These are phyloP conservation scores for Syncephalis fuscata DNA, from an alignment of 371 early-diverging fungal species.

Conservation along the genomic window DNA sequence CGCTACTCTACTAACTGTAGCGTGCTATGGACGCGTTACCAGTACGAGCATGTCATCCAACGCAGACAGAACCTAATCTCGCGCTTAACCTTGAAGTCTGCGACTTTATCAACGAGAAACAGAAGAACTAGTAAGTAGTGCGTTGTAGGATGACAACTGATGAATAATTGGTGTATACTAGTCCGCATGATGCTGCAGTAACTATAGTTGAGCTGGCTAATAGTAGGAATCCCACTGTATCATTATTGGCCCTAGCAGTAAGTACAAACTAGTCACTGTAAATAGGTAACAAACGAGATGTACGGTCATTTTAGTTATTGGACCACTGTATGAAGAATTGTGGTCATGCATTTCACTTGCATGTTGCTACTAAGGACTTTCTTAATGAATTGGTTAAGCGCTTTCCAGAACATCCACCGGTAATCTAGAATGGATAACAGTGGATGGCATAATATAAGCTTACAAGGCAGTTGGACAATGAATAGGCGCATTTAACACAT, in stretches of 20 bases:
- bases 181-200: conserved; percentile 76
- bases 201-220: conserved; percentile 64
- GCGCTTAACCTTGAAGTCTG: conserved; percentile 83
- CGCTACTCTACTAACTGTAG: too few species aligned
- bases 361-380: conserved; percentile 86
- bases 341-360: conserved; percentile 89
- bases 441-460: not conserved
- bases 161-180: conserved; percentile 10
- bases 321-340: conserved; percentile 93
- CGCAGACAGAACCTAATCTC: conserved; percentile 56
- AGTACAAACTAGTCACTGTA: not conserved
- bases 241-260: conserved; percentile 58
- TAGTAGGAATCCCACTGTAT: conserved; percentile 40
- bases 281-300: not conserved
- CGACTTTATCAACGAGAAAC: conserved; percentile 79
- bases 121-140: conserved; percentile 60
- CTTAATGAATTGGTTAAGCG: conserved; percentile 78
- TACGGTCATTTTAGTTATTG: conserved; percentile 33
- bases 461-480: not conserved
- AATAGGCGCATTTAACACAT: not conserved
- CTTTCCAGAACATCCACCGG: conserved; percentile 74
- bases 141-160: not conserved
- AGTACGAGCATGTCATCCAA: conserved; percentile 68
- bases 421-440: conserved; percentile 10
- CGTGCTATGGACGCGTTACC: conserved; percentile 5